Evolutionary conservation across 2,329 filamentous ascomycete genomes (phyloP).

Genomic region (Macrophomina phaseolina): DNA sequence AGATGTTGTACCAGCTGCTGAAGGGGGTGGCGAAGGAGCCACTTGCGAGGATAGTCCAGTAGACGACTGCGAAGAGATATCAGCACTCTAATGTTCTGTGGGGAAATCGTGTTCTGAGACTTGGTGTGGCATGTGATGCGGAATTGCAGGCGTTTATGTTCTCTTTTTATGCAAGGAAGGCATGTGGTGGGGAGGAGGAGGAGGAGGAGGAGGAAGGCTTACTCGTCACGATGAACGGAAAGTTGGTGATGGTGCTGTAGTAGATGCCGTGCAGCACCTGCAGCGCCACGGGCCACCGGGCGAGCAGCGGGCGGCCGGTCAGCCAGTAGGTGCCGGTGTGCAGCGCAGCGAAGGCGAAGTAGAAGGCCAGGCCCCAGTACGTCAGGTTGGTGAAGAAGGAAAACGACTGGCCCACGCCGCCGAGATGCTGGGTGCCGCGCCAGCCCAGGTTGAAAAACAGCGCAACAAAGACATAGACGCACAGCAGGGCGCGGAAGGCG

Average conservation of each 20-base stretch:
- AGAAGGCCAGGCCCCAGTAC: slow-evolving; percentile 84
- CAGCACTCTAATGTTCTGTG: neutral
- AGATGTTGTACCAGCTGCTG: slow-evolving; percentile 65
- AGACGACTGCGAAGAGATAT: slow-evolving; percentile 42
- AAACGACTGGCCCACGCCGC: slow-evolving; percentile 64
- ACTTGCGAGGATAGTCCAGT: slow-evolving; percentile 48
- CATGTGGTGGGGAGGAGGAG: neutral
- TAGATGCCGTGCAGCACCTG: slow-evolving; percentile 48
- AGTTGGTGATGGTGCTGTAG: slow-evolving; percentile 51
- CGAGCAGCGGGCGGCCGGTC: slow-evolving; percentile 44
- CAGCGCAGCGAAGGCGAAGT: slow-evolving; percentile 69
- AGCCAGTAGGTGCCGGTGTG: slow-evolving; percentile 72
- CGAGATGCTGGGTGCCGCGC: slow-evolving; percentile 58
- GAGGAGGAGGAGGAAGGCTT: slow-evolving; percentile 31
- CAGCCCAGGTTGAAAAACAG: slow-evolving; percentile 73
- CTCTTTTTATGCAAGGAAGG: too few relatives aligned
- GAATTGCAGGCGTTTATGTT: too few relatives aligned
- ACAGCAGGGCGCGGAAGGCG: slow-evolving; percentile 56
- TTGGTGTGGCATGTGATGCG: too few relatives aligned
- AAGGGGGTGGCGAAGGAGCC: slow-evolving; percentile 43
- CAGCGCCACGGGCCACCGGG: slow-evolving; percentile 45
- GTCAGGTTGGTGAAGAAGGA: slow-evolving; percentile 83
- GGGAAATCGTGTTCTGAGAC: too few relatives aligned
- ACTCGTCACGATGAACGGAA: slow-evolving; percentile 53
- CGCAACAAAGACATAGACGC: slow-evolving; percentile 72